These are phyloP conservation scores for Cercospora sp. DNA, from an alignment of 2,329 filamentous ascomycete genomes.

Conservation along the genomic window DNA sequence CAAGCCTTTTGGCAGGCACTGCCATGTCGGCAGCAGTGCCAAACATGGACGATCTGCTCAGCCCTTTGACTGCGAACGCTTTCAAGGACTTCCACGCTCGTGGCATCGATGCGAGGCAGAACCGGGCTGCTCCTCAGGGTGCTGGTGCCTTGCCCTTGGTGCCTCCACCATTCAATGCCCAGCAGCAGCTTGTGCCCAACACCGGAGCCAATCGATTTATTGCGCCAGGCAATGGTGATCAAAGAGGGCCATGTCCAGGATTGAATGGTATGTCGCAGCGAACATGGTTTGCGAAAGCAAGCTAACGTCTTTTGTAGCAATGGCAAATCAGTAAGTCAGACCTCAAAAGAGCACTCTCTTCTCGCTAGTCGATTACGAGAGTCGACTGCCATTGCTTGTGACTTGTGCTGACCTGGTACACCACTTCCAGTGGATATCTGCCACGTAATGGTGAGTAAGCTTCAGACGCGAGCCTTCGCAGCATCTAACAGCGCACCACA, in stretches of 20 bases:
- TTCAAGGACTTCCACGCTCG: constrained; percentile 3
- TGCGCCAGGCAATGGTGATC: constrained; percentile 31
- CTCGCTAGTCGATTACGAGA: not conserved
- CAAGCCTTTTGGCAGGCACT: constrained; percentile 4
- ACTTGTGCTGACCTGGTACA: not conserved
- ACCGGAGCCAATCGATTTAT: constrained; percentile 33
- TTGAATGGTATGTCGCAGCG: constrained; percentile 22
- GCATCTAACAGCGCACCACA: constrained; percentile 29
- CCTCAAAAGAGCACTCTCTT: too few relatives aligned
- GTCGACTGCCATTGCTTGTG: not conserved
- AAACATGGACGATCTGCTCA: constrained; percentile 2
- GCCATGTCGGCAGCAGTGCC: constrained; percentile 7
- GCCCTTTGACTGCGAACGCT: constrained; percentile 1
- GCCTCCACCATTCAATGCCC: constrained; percentile 38
- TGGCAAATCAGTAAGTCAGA: constrained; percentile 17
- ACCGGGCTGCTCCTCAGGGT: constrained; percentile 27
- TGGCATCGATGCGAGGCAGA: constrained; percentile 2
- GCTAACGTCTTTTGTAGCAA: constrained; percentile 1
- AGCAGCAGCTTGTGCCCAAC: constrained; percentile 34
- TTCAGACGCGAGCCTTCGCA: not conserved
- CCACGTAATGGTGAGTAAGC: constrained; percentile 27
- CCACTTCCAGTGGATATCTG: constrained; percentile 24
- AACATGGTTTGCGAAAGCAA: constrained; percentile 21
- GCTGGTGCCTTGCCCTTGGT: constrained; percentile 30
- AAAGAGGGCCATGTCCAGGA: constrained; percentile 37